Percentiles rank a stretch among this genome's conserved stretches.
These are phyloP conservation scores for Yamadazyma mexicana DNA, from an alignment of 1,139 yeast species.

Conservation along the genomic window DNA sequence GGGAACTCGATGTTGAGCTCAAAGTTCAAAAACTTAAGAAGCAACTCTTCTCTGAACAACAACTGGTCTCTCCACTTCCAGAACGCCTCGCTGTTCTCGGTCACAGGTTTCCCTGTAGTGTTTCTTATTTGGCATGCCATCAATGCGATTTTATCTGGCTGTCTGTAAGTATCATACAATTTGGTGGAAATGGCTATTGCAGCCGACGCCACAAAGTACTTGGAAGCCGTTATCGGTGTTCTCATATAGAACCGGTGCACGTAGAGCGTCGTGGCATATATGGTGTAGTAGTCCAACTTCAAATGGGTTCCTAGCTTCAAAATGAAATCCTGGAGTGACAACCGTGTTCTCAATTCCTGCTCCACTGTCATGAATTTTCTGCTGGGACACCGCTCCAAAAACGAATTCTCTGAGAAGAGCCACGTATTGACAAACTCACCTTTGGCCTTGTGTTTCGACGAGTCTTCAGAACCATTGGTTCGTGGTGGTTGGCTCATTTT, in stretches of 20 bases:
- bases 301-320: conserved; percentile 37
- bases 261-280: conserved; percentile 45
- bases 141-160: conserved; percentile 46
- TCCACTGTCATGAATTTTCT: conserved; percentile 25
- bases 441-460: not conserved
- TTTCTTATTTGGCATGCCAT: conserved; percentile 36
- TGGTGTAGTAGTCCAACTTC: conserved; percentile 45
- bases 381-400: conserved; percentile 32
- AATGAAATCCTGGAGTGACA: conserved; percentile 42
- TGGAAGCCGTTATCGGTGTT: conserved; percentile 44
- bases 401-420: conserved; percentile 35
- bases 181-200: conserved; percentile 47
- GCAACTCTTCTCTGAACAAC: conserved; percentile 44
- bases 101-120: conserved; percentile 34
- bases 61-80: conserved; percentile 52
- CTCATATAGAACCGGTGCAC: conserved; percentile 45
- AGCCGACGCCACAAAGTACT: conserved; percentile 48
- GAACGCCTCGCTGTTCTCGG: conserved; percentile 42
- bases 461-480: too few species aligned
- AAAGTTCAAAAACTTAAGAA: conserved; percentile 40
- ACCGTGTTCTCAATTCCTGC: conserved; percentile 41
- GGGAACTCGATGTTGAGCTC: conserved; percentile 43
- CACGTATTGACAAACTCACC: conserved; percentile 23
- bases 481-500: too few species aligned
- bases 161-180: conserved; percentile 43